Conservation (phyloP, 1,284 basidiomycete species). For the Entoloma clypeatum region DNA sequence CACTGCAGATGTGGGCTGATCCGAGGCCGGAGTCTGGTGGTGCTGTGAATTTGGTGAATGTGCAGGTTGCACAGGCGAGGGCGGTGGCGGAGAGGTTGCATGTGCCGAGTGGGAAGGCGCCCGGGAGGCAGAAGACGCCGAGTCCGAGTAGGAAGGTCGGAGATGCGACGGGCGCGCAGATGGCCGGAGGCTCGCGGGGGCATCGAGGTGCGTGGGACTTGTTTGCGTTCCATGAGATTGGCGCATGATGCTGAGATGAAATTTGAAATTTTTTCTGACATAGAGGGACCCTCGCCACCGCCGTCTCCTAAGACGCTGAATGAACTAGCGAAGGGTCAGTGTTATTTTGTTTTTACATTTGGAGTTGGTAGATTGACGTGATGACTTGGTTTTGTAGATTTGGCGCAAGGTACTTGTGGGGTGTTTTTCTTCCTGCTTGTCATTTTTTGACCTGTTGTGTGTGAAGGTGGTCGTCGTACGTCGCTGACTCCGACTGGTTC, state of each 20-base stretch:
- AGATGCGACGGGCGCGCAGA: background rate
- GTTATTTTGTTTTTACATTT: too few relatives aligned
- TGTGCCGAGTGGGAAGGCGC: too few relatives aligned
- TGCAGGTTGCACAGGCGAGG: constrained; percentile 60
- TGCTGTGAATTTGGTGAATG: constrained; percentile 48
- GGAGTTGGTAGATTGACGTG: too few relatives aligned
- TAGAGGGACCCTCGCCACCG: constrained; percentile 8
- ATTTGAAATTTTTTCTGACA: background rate
- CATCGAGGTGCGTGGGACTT: constrained; percentile 15
- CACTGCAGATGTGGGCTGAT: constrained; percentile 85
- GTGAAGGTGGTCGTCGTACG: too few relatives aligned
- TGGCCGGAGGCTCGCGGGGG: constrained; percentile 10
- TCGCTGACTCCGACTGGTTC: too few relatives aligned
- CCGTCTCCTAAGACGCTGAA: constrained; percentile 12
- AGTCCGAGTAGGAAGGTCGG: constrained; percentile 11
- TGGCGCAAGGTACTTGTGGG: too few relatives aligned
- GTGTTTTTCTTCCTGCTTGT: too few relatives aligned
- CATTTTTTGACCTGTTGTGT: too few relatives aligned
- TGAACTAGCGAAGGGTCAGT: constrained; percentile 19
- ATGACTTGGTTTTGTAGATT: too few relatives aligned
- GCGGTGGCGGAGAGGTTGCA: constrained; percentile 65
- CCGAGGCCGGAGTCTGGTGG: constrained; percentile 59
- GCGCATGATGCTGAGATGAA: background rate
- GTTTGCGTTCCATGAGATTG: background rate
- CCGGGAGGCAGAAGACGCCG: constrained; percentile 23